These are phyloP conservation scores for Colletotrichum scovillei DNA, from an alignment of 2,329 filamentous ascomycete genomes.

Conservation along the genomic window DNA sequence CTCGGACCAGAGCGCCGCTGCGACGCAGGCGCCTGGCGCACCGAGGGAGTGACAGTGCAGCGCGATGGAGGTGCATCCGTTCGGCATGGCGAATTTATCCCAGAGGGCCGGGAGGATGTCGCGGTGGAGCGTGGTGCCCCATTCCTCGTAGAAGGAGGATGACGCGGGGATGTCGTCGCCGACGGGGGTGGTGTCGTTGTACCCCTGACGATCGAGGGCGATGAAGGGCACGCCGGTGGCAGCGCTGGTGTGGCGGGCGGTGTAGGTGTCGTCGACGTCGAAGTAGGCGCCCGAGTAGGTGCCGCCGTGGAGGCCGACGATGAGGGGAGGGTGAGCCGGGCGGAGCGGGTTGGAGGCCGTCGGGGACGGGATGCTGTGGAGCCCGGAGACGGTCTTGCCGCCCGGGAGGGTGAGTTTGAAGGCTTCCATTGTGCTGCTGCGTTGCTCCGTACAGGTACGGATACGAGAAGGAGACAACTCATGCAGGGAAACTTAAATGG, in stretches of 20 bases:
- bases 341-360: not conserved
- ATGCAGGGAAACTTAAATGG: not conserved
- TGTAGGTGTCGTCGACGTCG: not conserved
- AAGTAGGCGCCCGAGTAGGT: not conserved
- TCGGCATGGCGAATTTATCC: not conserved
- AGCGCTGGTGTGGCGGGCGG: not conserved
- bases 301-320: not conserved
- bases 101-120: not conserved
- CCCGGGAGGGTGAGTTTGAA: not conserved
- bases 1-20: not conserved
- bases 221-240: not conserved
- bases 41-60: not conserved
- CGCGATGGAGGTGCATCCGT: not conserved
- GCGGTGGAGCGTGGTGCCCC: not conserved
- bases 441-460: too few relatives aligned
- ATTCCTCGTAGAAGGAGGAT: not conserved
- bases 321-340: not conserved
- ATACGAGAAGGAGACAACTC: not conserved
- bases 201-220: not conserved
- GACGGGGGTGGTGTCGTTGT: not conserved
- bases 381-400: not conserved
- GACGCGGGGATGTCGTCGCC: not conserved
- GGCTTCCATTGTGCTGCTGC: not conserved
- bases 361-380: not conserved
- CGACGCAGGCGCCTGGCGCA: not conserved